Evolutionary conservation across 306 rosid species (phyloP), one percentile per base, ranked within the genome.

Genomic region (Inga leiocalycina): DNA sequence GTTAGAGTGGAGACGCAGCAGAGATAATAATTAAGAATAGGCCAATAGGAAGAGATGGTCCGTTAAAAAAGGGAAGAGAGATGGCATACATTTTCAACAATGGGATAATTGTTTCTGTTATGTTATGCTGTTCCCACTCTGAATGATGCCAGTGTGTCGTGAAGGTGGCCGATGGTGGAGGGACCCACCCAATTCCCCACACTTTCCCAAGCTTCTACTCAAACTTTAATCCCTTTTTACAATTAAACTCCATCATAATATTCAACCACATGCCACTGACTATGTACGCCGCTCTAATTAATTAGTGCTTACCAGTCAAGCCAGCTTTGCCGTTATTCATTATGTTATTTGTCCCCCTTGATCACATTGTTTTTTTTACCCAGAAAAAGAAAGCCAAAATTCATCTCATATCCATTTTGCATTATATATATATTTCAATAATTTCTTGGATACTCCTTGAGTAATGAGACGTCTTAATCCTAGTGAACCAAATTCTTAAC

Each of bases 201-300:
- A 12, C 72, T 24, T 80, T 70, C 41, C 75, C 79, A 27, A 37
- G 44, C 14, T 61, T 71, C 62, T 35, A 78, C 79, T 83, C 82
- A 71, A 83, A 59, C 66, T 22, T 71, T 5, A n/a, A 11, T n/a
- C 41, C 20, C 12, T 73, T 71, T 57, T 24, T 27, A 27, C 14
- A 2, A 3, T 22, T 24, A 56, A 7, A 54, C 22, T 15, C 61
- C 17, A 51, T 51, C 17, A 51, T 51, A 1, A 4, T 7, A n/a
- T 57, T 57, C 30, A n/a, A 22, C 32, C 66, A 22, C 15, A 59
- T 22, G 66, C 34, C 13, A 8, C 22, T 9, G 2, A 12, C 68
- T 27, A 3, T 10, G 3, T 1, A 62, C 9, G 7, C 37, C 68
- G 8, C 7, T 27, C 35, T 27, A 24, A 62, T 22, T 67, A 67